Evolutionary conservation across 257 asterid species (phyloP).

Genomic region (Linderniella brevidens): DNA sequence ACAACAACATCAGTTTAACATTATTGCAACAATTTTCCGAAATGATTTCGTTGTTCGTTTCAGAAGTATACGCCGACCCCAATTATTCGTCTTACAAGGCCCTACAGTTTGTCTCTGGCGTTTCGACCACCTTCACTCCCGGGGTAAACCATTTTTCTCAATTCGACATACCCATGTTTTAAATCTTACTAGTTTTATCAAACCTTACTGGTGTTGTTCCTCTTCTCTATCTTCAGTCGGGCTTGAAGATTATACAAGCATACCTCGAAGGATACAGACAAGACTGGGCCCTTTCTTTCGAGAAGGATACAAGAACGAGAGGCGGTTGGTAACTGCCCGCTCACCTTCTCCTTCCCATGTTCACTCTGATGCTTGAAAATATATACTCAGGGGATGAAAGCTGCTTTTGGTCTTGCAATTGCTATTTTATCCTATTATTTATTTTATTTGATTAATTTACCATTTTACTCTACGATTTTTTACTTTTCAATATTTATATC

Average conservation of each 20-base stretch:
- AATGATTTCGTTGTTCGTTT: slow-evolving; percentile 14
- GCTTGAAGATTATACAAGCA: slow-evolving; percentile 60
- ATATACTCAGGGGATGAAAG: too few species aligned
- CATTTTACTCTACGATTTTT: too few species aligned
- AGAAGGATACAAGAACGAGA: slow-evolving; percentile 81
- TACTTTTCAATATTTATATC: too few species aligned
- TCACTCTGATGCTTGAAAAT: too few species aligned
- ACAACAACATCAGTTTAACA: too few species aligned
- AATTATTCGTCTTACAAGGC: slow-evolving; percentile 64
- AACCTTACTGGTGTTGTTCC: neutral
- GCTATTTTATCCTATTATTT: too few species aligned
- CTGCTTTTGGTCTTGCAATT: too few species aligned
- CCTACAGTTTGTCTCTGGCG: slow-evolving; percentile 60
- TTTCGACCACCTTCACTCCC: slow-evolving; percentile 70
- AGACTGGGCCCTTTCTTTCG: slow-evolving; percentile 91
- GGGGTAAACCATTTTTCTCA: slow-evolving; percentile 37
- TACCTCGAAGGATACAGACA: slow-evolving; percentile 87
- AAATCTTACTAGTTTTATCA: neutral
- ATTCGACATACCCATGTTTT: neutral
- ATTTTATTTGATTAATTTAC: too few species aligned
- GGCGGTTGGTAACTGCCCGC: slow-evolving; percentile 75
- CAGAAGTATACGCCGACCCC: slow-evolving; percentile 97
- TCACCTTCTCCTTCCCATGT: neutral
- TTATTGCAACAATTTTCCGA: neutral
- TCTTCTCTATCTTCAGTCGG: slow-evolving; percentile 39